Base-by-base conservation (phyloP, 2,329 filamentous ascomycete species). In the Verticillium longisporum region DNA sequence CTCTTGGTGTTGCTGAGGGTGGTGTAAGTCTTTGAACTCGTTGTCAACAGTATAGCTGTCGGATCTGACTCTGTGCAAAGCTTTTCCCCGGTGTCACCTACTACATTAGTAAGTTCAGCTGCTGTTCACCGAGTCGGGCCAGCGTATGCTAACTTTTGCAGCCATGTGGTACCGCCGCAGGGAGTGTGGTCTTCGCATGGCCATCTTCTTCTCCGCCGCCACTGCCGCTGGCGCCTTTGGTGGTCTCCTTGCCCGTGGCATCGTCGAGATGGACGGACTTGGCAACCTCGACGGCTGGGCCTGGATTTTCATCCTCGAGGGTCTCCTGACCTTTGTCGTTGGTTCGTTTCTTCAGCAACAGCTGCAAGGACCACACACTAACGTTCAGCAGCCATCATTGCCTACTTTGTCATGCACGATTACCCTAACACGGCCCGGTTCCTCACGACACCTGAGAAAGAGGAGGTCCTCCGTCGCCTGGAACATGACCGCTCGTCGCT, bases 291-390 rank as follows among this genome's bases (percentile, higher is more conserved):
- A 73, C 10, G 89, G 88, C 1, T 94, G 90, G 90, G 79, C 84
- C 1, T 92, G 89, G 90, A 92, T 94, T 58, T 94, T 94, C 71
- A 89, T 92, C 62, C 75, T 91, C 3, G 87, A 90, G 70, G 83
- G 83, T 34, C 62, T 82, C 21, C 66, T 78, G 26, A 83, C 80
- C 6, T 70, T 83, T 4, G 1, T 78, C 36, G 74, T 82, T 56
- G 87, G 85, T n/a, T n/a, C 71, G 67, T 21, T 34, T 61, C 26
- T 41, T 41, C 34, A 32, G 10, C 13, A 10, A 14, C 26, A 6
- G 14, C n/a, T 38, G 9, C 9, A 4, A 26, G n/a, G n/a, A 4
- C 3, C 41, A 4, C 9, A 10, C 58, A 60, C 61, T 74, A 6
- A 76, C 72, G 4, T 32, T 41, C 62, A 78, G 3, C 76, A 68